Evolutionary conservation across 257 asterid species (phyloP), one percentile per base, ranked within the genome.

Genomic region (Cynanchum wilfordii): DNA sequence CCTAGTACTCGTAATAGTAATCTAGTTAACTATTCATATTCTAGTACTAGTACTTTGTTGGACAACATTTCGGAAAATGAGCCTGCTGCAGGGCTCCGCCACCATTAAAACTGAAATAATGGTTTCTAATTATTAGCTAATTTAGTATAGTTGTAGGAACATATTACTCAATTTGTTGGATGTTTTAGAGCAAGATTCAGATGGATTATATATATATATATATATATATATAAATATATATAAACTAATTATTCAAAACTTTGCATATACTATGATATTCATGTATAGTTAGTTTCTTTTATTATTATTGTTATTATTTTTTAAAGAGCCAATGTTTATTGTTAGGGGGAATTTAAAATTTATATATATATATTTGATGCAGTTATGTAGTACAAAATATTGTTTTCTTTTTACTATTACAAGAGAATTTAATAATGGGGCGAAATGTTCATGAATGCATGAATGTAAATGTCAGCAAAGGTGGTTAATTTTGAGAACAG

Each of bases 381-480:
- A 63, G 27, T 20, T 10, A 15, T 49, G 8, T 7, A n/a, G 47
- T 42, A 42, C 47, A 42, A 10, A 40, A 40, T 7, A 42, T 42
- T 42, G 11, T 42, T 42, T 42, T 42, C 11, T 42, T 10, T 57
- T 25, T 57, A n/a, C 7, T 25, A 30, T 15, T 24, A 5, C 4
- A 25, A 11, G 11, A 25, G 29, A 66, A 27, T 66, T 52, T 10
- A 38, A 45, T 38, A 38, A 22, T 19, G 42, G 42, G 56, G 70
- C 47, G 54, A 80, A 73, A 52, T 54, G 1, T 65, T 29, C 73
- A 20, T 69, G 76, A 75, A 55, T 33, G 66, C 73, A 57, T 62
- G 45, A 75, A 69, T 13, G 50, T 16, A 27, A 66, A 51, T 47
- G 83, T 79, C 77, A 71, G 72, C 71, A 58, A 45, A 56, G 7